Conservation (phyloP, 495 filamentous ascomycete species). For the Neurospora sublineolata region DNA sequence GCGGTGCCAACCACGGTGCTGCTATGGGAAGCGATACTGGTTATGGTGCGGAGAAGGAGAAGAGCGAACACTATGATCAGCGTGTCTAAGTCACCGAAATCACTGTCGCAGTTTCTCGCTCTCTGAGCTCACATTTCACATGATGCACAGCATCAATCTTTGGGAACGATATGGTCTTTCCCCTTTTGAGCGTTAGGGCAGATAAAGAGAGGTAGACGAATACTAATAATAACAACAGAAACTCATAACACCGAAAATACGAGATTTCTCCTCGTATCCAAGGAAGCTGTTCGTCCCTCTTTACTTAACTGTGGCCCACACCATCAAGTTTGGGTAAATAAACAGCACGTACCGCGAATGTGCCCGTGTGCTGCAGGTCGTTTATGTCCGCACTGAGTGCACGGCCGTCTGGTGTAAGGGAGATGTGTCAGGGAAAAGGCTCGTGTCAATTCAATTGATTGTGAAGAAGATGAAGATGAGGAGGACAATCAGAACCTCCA, state of each 20-base stretch:
- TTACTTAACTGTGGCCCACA: background rate
- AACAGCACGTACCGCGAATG: background rate
- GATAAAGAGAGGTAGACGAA: background rate
- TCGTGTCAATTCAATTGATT: no score
- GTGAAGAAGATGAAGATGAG: no score
- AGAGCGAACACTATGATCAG: constrained; percentile 2
- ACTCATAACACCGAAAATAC: background rate
- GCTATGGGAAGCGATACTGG: constrained; percentile 10
- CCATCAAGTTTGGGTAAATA: background rate
- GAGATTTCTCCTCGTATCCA: background rate
- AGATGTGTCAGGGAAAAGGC: no score
- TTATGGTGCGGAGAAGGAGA: constrained; percentile 16
- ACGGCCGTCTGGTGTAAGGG: background rate
- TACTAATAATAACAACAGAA: background rate
- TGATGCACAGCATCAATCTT: background rate
- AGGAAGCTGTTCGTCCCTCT: background rate
- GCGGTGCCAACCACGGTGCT: constrained; percentile 10
- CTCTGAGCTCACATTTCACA: background rate
- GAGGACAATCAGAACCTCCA: no score
- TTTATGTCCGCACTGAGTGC: background rate
- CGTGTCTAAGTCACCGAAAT: background rate
- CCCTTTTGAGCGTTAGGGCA: background rate
- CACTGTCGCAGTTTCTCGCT: background rate
- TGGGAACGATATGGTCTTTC: background rate
- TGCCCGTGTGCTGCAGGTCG: background rate